phyloP scores from a whole-genome alignment of 2,329 filamentous ascomycete genomes.

The Colletotrichum liaoningense region DNA sequence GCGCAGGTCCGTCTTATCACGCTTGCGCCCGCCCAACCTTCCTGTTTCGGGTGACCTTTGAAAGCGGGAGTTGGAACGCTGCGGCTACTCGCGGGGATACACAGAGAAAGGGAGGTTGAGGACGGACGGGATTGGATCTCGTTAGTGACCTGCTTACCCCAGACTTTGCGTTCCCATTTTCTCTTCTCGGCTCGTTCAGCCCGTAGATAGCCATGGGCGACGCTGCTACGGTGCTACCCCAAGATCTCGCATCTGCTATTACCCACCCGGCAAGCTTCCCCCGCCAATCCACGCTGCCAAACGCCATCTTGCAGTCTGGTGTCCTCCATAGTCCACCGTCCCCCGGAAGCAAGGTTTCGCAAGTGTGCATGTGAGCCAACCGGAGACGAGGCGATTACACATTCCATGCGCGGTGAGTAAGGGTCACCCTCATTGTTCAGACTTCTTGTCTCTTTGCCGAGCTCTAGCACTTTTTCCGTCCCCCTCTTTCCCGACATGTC shows the following conservation, averaged over 20 bases:
- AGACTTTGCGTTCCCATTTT: neutral
- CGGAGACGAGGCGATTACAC: conserved; percentile 19
- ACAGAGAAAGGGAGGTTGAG: neutral
- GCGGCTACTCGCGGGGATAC: conserved; percentile 7
- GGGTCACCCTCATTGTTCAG: neutral
- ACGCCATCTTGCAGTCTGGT: too few species aligned
- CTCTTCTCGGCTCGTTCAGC: neutral
- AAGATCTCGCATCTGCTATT: neutral
- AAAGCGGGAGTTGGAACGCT: neutral
- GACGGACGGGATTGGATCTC: neutral
- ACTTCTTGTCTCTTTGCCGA: neutral
- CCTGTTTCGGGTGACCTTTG: neutral
- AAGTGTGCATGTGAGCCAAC: conserved; percentile 30
- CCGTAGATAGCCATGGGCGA: neutral
- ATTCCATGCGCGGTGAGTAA: neutral
- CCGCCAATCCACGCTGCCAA: neutral
- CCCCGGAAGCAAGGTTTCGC: conserved; percentile 23
- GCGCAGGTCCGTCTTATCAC: neutral
- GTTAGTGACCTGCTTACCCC: neutral
- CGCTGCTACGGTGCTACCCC: conserved; percentile 22
- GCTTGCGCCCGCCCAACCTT: neutral
- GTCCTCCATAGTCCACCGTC: too few species aligned
- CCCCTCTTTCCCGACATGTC: neutral
- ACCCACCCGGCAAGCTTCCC: neutral
- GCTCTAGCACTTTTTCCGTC: too few species aligned